Evolutionary conservation across 2,329 filamentous ascomycete genomes (phyloP), one percentile per base, ranked within the genome.

Genomic region (Penicillium brevicompactum): DNA sequence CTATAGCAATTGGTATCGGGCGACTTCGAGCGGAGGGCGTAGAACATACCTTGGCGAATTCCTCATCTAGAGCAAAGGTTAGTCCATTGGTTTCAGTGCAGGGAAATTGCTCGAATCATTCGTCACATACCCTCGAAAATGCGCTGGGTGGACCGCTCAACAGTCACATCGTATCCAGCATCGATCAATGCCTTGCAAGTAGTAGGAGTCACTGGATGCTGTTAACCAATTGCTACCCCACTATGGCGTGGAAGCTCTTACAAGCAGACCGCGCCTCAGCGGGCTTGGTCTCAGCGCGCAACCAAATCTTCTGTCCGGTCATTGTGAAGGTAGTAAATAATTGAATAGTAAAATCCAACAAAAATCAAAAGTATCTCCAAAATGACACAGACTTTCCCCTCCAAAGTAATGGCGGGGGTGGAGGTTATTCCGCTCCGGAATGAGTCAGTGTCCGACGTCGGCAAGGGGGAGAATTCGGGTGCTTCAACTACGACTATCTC

Each of bases 161-260:
- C 84, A 47, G 83, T 82, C 64, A 91, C 81, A 22, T 80, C 79
- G 71, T 90, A 91, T 58, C 88, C 88, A 40, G 86, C 87, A 60
- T 89, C 82, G 51, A 90, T 77, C 50, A 91, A 82, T 49, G 80
- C 79, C 74, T 86, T 85, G 62, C 82, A 76, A 40, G 80, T 83
- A n/a, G 75, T 75, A 46, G 78, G 76, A 55, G 77, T 83, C 58
- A 81, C 74, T 75, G 27, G 42, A 34, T 51, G 32, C 13, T 54
- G 40, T 54, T 40, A 54, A 47, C 11, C 40, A 48, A 40, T 45
- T 51, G 34, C 47, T 42, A 41, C 47, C 46, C 52, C 52, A 27
- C 47, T 41, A 51, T 51, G 32, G 21, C 42, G 24, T 16, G 48
- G 45, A 40, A 46, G 47, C 47, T 41, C 72, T 66, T 57, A 75